These are phyloP conservation scores for Penicillium sp. DNA, from an alignment of 2,329 filamentous ascomycete genomes.

Conservation along the genomic window DNA sequence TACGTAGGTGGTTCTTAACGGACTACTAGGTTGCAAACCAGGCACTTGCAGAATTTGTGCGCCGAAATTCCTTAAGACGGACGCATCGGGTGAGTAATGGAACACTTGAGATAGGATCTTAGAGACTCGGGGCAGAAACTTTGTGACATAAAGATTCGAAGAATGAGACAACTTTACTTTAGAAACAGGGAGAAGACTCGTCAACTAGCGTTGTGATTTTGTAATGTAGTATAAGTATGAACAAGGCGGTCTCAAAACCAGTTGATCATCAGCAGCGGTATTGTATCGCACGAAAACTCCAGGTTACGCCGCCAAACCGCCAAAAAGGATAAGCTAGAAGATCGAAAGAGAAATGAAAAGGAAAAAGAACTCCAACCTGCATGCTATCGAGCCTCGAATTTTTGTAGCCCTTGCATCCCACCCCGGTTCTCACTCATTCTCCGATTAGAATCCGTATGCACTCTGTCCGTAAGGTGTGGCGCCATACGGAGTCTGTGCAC, in stretches of 20 bases:
- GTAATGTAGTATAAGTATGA: background rate
- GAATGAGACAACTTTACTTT: too few relatives aligned
- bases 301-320: conserved; percentile 15
- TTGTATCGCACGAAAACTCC: conserved; percentile 10
- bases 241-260: conserved; percentile 5
- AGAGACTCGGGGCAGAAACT: too few relatives aligned
- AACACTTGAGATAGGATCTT: too few relatives aligned
- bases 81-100: too few relatives aligned
- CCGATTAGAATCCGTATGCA: conserved; percentile 33
- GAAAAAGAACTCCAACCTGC: conserved; percentile 21
- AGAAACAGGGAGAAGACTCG: too few relatives aligned
- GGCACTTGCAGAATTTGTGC: too few relatives aligned
- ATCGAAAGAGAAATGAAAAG: conserved; percentile 1
- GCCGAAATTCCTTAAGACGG: too few relatives aligned
- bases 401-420: conserved; percentile 3
- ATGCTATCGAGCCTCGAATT: conserved; percentile 21
- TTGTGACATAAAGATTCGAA: too few relatives aligned
- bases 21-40: too few relatives aligned
- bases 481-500: conserved; percentile 59
- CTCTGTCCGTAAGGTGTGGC: conserved; percentile 62
- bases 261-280: conserved; percentile 2
- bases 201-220: too few relatives aligned
- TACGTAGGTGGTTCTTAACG: too few relatives aligned
- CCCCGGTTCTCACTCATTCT: background rate
- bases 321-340: conserved; percentile 8